Conservation (phyloP, 495 filamentous ascomycete genomes). For the Trichoderma parareesei region DNA sequence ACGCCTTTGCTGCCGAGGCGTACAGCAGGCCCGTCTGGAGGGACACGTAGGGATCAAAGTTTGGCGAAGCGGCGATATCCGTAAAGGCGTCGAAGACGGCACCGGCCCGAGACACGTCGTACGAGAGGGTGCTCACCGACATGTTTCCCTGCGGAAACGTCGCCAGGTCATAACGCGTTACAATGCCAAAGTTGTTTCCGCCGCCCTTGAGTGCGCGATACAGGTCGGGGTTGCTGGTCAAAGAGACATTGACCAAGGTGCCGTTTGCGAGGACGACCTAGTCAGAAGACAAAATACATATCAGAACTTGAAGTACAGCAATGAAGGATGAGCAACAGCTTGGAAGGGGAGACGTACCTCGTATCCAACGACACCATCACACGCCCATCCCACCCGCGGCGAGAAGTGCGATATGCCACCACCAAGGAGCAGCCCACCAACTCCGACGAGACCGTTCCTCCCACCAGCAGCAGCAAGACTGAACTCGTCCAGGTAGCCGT, state of each 20-base stretch:
- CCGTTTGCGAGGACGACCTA: slow-evolving; percentile 51
- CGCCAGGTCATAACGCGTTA: slow-evolving; percentile 29
- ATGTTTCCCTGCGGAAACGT: slow-evolving; percentile 22
- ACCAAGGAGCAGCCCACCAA: slow-evolving; percentile 39
- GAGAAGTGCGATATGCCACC: slow-evolving; percentile 37
- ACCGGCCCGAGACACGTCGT: slow-evolving; percentile 13
- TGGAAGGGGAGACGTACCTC: slow-evolving; percentile 19
- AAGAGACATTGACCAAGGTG: slow-evolving; percentile 35
- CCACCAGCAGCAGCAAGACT: slow-evolving; percentile 31
- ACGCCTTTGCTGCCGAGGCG: neutral
- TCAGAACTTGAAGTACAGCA: slow-evolving; percentile 27
- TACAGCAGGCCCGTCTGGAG: slow-evolving; percentile 16
- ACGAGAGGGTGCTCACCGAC: slow-evolving; percentile 8
- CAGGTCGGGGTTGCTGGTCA: slow-evolving; percentile 34
- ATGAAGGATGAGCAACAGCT: slow-evolving; percentile 13
- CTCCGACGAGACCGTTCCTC: slow-evolving; percentile 28
- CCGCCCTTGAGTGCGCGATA: slow-evolving; percentile 48
- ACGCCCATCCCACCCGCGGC: slow-evolving; percentile 41
- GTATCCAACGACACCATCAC: slow-evolving; percentile 41
- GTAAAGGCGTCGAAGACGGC: slow-evolving; percentile 13
- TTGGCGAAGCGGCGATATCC: slow-evolving; percentile 14
- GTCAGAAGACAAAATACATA: slow-evolving; percentile 22
- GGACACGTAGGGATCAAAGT: slow-evolving; percentile 19
- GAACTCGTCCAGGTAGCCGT: slow-evolving; percentile 24
- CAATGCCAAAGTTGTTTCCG: slow-evolving; percentile 47